Base-by-base conservation (phyloP, 768 basidiomycete species). In the Lactarius pseudohatsudake region DNA sequence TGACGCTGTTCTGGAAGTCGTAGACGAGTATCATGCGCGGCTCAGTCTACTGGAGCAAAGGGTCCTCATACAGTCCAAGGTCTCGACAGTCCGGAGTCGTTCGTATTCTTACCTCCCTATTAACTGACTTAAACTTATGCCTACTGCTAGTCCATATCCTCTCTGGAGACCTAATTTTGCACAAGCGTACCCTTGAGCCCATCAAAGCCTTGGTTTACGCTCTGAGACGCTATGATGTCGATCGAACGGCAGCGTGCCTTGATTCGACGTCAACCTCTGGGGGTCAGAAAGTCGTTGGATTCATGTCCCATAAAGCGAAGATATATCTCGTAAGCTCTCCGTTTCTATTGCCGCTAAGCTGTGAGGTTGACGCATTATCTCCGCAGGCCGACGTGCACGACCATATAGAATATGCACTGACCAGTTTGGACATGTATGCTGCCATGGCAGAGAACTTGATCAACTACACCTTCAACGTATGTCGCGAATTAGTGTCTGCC, bases 121-220 rank as follows among this genome's bases (percentile, higher is more conserved):
- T n/a, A 28, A 1, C 43, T 28, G 16, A 53, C n/a, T 30, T 38
- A 30, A 57, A 34, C 53, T 43, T 6, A 62, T 61, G 4, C 22
- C 43, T 18, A 32, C 32, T 57, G 40, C 6, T 67, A 89, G 88
- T 92, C 53, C 90, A 91, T 71, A 89, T 92, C 64, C 80, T 91
- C 22, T 87, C 86, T 53, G 89, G 88, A 18, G 89, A 92, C 70
- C 80, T 92, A 4, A 86, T 86, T 64, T 76, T 90, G 57, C 87
- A 89, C 74, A 90, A 89, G 72, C 84, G 89, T 22, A 89, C 89
- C 3, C 79, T 91, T 16, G 87, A 86, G 43, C 90, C 90, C 0
- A 82, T 92, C 71, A 88, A 84, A 71, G 84, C 85, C 0, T 77
- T 91, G 65, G 79, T 92, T 30, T 88, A 87, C 69, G 86, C 88